phyloP scores from a whole-genome alignment of 2,329 filamentous ascomycete genomes.

The Xylariaceae sp. region DNA sequence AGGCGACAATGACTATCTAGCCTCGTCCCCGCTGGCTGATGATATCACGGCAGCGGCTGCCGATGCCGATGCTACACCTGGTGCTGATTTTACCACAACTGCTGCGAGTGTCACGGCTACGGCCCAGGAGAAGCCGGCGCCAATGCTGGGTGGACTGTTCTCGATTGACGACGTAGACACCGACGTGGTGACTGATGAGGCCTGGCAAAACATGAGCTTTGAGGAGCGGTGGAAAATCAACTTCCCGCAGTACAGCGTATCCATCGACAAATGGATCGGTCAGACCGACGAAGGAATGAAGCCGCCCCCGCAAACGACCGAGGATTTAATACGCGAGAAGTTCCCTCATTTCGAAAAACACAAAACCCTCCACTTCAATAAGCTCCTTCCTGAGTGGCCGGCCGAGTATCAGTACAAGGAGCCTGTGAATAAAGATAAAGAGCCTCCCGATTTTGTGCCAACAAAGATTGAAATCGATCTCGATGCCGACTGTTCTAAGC shows the following conservation, averaged over 20 bases:
- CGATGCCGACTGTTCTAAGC: slow-evolving; percentile 78
- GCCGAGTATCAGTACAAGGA: slow-evolving; percentile 75
- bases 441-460: slow-evolving; percentile 60
- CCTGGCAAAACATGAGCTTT: slow-evolving; percentile 36
- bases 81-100: too few relatives aligned
- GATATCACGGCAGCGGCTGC: slow-evolving; percentile 6
- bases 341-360: slow-evolving; percentile 79
- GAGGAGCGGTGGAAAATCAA: slow-evolving; percentile 40
- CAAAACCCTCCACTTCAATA: slow-evolving; percentile 71
- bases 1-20: slow-evolving; percentile 39
- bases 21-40: slow-evolving; percentile 44
- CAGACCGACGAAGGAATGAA: slow-evolving; percentile 56
- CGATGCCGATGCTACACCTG: not conserved
- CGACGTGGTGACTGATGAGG: slow-evolving; percentile 33
- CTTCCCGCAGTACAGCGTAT: slow-evolving; percentile 43
- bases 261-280: slow-evolving; percentile 35
- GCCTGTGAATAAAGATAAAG: slow-evolving; percentile 71
- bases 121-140: slow-evolving; percentile 2
- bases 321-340: slow-evolving; percentile 71
- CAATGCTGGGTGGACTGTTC: slow-evolving; percentile 2
- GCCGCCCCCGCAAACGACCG: slow-evolving; percentile 65
- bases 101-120: not conserved
- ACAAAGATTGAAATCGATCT: slow-evolving; percentile 87
- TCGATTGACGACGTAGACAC: slow-evolving; percentile 16
- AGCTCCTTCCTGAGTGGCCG: slow-evolving; percentile 76